phyloP scores from a whole-genome alignment of 169 alveolate genomes.

The Eimeria praecox region DNA sequence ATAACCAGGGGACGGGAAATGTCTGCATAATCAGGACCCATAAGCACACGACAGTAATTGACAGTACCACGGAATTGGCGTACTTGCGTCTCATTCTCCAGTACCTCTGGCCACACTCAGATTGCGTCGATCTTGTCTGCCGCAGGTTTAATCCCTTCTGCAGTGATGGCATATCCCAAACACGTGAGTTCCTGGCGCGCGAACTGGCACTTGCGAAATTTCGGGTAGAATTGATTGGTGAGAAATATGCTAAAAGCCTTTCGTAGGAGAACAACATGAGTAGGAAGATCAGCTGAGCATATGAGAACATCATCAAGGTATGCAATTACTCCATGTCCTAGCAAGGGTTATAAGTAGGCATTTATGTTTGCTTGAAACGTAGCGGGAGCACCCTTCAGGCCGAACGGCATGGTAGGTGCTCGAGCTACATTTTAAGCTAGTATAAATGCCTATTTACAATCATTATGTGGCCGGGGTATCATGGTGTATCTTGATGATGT shows the following conservation, averaged over 20 bases:
- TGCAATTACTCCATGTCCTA: too few relatives aligned
- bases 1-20: background rate
- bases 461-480: background rate
- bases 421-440: background rate
- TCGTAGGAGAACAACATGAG: too few relatives aligned
- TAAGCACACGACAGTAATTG: background rate
- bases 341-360: too few relatives aligned
- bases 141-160: background rate
- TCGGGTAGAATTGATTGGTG: background rate
- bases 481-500: background rate
- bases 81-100: conserved; percentile 40
- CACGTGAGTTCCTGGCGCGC: background rate
- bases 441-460: background rate
- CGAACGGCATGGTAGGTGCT: too few relatives aligned
- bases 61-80: background rate
- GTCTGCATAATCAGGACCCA: background rate
- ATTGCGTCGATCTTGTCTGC: conserved; percentile 2
- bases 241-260: too few relatives aligned
- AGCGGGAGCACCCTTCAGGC: too few relatives aligned
- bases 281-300: too few relatives aligned
- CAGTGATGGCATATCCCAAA: background rate
- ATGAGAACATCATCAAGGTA: too few relatives aligned
- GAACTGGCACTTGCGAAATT: background rate
- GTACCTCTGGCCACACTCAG: conserved; percentile 10
- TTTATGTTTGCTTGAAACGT: too few relatives aligned